phyloP scores from a whole-genome alignment of 495 filamentous ascomycete genomes.

The Trichocladium antarcticum region DNA sequence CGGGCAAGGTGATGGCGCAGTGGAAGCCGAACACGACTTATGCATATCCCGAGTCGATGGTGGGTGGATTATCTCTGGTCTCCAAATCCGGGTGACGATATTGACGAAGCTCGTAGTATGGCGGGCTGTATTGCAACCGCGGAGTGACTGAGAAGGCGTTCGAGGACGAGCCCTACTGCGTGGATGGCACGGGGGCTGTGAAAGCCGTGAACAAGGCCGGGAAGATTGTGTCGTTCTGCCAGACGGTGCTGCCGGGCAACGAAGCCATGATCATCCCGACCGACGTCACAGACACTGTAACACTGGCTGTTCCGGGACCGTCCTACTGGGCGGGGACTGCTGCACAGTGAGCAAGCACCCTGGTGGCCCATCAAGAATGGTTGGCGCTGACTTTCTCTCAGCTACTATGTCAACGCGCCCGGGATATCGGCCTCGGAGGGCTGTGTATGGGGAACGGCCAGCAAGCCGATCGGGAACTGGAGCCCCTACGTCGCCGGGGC shows the following conservation, averaged over 20 bases:
- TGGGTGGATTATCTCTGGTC: constrained; percentile 31
- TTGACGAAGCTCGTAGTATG: constrained; percentile 46
- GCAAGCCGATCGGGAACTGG: constrained; percentile 67
- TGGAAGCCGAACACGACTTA: constrained; percentile 66
- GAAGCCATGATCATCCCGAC: constrained; percentile 83
- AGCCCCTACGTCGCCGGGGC: constrained; percentile 67
- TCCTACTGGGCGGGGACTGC: constrained; percentile 64
- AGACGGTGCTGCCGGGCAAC: constrained; percentile 76
- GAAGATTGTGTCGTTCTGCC: constrained; percentile 59
- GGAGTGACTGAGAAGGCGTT: constrained; percentile 65
- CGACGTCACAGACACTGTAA: constrained; percentile 41
- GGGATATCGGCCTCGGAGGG: constrained; percentile 48
- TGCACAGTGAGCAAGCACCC: constrained; percentile 49
- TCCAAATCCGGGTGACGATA: not conserved
- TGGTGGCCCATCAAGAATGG: not conserved
- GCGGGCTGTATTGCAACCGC: constrained; percentile 64
- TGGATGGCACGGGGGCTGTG: constrained; percentile 56
- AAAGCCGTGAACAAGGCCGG: constrained; percentile 52
- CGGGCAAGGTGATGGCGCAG: constrained; percentile 67
- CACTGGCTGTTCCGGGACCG: constrained; percentile 59
- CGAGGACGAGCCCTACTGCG: constrained; percentile 56
- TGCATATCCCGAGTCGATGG: constrained; percentile 61
- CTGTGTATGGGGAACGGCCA: constrained; percentile 60
- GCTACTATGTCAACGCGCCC: constrained; percentile 71
- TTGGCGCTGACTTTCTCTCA: constrained; percentile 22